Evolutionary conservation across 2,329 filamentous ascomycete species (phyloP).

Genomic region (Nemania serpens): DNA sequence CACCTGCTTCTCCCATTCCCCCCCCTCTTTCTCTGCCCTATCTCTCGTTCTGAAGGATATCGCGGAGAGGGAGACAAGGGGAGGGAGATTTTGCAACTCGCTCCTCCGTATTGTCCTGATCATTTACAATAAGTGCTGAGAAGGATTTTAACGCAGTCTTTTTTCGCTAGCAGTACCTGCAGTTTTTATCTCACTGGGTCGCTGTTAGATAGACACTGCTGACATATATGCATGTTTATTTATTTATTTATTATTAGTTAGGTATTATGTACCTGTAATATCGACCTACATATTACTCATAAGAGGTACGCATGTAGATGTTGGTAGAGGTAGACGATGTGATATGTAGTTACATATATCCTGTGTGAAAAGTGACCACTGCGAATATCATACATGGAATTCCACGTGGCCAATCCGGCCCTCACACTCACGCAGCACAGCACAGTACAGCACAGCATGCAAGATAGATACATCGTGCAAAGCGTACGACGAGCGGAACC

Average conservation of each 20-base stretch:
- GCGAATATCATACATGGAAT: too few species aligned
- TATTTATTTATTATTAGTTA: not conserved
- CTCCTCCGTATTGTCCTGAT: conserved; percentile 77
- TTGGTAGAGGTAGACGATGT: too few species aligned
- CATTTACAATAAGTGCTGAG: conserved; percentile 84
- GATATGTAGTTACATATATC: too few species aligned
- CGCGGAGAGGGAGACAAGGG: not conserved
- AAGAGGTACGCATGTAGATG: too few species aligned
- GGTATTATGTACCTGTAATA: not conserved
- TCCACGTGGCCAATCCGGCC: too few species aligned
- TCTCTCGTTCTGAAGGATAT: conserved; percentile 42
- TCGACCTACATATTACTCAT: not conserved
- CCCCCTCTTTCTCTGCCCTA: not conserved
- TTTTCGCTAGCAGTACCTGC: conserved; percentile 99
- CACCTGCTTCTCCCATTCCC: conserved; percentile 34
- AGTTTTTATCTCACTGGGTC: conserved; percentile 65
- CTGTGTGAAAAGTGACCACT: too few species aligned
- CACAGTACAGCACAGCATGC: too few species aligned
- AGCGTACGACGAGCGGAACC: not conserved
- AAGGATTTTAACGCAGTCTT: conserved; percentile 77
- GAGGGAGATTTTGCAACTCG: conserved; percentile 29
- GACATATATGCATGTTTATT: conserved; percentile 55
- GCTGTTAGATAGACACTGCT: conserved; percentile 97
- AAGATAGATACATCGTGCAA: too few species aligned
- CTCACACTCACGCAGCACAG: too few species aligned